Evolutionary conservation across 257 asterid species (phyloP).

Genomic region (Solanum medicagineum): DNA sequence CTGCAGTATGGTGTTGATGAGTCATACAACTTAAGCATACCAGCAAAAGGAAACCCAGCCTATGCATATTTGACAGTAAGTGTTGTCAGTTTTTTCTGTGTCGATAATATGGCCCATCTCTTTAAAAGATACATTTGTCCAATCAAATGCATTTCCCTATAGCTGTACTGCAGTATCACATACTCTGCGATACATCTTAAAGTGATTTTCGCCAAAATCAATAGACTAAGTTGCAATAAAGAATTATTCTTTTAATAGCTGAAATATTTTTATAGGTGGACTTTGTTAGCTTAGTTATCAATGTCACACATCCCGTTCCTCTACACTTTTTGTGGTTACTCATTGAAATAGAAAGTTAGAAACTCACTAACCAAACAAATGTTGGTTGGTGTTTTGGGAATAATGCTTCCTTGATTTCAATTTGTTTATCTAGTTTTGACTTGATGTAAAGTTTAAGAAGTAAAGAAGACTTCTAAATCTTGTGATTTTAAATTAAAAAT

Average conservation of each 20-base stretch:
- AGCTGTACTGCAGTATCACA: not conserved
- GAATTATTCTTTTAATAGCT: not conserved
- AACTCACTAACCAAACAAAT: not conserved
- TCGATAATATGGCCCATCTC: not conserved
- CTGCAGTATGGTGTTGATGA: constrained; percentile 68
- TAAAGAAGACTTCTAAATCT: too few species aligned
- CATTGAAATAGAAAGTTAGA: not conserved
- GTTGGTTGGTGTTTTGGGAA: not conserved
- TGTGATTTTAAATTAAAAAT: too few species aligned
- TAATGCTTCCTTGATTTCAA: not conserved
- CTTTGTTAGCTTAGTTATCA: not conserved
- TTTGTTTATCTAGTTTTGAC: not conserved
- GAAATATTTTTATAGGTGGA: not conserved
- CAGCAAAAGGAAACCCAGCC: constrained; percentile 32
- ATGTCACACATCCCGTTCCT: not conserved
- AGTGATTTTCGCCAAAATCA: not conserved
- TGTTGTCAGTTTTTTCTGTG: not conserved
- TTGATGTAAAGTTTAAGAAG: not conserved
- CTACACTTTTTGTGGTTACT: not conserved
- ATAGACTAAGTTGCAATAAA: not conserved
- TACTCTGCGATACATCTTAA: not conserved
- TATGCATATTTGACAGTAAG: constrained; percentile 59
- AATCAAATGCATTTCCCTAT: not conserved
- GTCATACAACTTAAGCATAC: constrained; percentile 54
- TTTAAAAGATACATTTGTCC: not conserved